A percentile compares a stretch with the other conserved stretches of the same genome.
Evolutionary conservation across 257 asterid species (phyloP).

Genomic region (Fraxinus pennsylvanica): DNA sequence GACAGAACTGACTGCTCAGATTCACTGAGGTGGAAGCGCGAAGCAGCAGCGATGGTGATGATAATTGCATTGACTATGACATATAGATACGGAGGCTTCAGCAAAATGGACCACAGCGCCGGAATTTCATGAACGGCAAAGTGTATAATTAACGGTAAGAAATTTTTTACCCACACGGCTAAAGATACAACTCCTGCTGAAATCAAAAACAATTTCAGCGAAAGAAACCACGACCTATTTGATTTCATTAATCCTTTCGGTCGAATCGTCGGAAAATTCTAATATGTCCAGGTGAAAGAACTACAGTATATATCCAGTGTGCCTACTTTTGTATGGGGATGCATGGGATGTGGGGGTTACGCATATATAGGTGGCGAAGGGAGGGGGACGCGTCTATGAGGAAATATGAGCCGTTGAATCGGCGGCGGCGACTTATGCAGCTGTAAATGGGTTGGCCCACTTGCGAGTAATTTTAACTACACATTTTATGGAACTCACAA

Average conservation of each 20-base stretch:
- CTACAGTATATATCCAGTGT: neutral
- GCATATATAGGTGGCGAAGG: neutral
- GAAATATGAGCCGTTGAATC: neutral
- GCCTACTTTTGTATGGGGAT: neutral
- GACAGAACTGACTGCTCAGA: neutral
- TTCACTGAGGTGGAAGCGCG: slow-evolving; percentile 19
- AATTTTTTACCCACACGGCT: slow-evolving; percentile 1
- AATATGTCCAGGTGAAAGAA: neutral
- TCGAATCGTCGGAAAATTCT: neutral
- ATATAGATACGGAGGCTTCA: slow-evolving; percentile 37
- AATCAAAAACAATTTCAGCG: slow-evolving; percentile 2
- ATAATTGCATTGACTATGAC: slow-evolving; percentile 34
- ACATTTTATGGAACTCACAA: no score
- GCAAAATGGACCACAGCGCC: slow-evolving; percentile 10
- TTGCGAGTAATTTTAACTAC: neutral
- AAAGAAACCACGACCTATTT: slow-evolving; percentile 2
- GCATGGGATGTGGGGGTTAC: neutral
- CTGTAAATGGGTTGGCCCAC: neutral
- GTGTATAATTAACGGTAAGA: neutral
- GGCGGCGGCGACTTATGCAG: neutral
- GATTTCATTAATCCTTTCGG: neutral
- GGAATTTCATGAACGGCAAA: slow-evolving; percentile 16
- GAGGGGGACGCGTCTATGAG: neutral
- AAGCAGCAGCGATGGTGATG: slow-evolving; percentile 29
- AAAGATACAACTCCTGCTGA: slow-evolving; percentile 11